Evolutionary conservation across 2,329 filamentous ascomycete genomes (phyloP).

Genomic region (Curvularia verruculosa): DNA sequence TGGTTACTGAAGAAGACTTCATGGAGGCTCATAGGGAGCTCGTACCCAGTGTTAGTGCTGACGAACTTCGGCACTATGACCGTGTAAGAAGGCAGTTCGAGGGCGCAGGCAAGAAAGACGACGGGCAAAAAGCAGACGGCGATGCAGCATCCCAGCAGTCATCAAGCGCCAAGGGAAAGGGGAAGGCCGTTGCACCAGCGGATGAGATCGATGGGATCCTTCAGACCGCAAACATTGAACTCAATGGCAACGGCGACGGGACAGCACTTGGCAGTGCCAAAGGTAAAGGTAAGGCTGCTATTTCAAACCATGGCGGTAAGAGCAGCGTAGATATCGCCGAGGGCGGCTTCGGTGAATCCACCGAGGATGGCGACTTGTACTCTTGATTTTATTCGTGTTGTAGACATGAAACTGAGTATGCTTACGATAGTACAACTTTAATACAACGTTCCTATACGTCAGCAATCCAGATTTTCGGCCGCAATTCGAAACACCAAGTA

Average conservation of each 20-base stretch:
- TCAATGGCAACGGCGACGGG: slow-evolving; percentile 30
- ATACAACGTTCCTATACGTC: not conserved
- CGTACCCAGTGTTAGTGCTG: slow-evolving; percentile 89
- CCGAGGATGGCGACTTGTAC: slow-evolving; percentile 54
- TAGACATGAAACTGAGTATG: not conserved
- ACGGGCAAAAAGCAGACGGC: slow-evolving; percentile 50
- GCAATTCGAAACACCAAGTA: not conserved
- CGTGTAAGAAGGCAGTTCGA: slow-evolving; percentile 84
- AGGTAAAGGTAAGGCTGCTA: slow-evolving; percentile 47
- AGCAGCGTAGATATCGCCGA: slow-evolving; percentile 45
- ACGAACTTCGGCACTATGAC: slow-evolving; percentile 91
- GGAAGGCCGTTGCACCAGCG: slow-evolving; percentile 27
- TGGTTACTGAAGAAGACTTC: slow-evolving; percentile 91
- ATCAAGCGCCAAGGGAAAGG: slow-evolving; percentile 33
- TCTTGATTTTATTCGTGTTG: slow-evolving; percentile 13
- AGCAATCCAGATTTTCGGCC: not conserved
- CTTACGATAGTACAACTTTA: not conserved
- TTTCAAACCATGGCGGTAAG: slow-evolving; percentile 39
- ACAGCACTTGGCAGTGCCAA: slow-evolving; percentile 24
- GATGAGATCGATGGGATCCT: slow-evolving; percentile 51
- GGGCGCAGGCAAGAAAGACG: slow-evolving; percentile 58
- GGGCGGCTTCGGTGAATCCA: slow-evolving; percentile 49
- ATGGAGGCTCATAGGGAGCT: slow-evolving; percentile 79
- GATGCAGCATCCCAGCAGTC: not conserved
- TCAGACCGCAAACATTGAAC: slow-evolving; percentile 47